Percentiles rank a stretch among this genome's conserved stretches.
These are phyloP conservation scores for Ceratocystis papillata DNA, from an alignment of 2,329 filamentous ascomycete species.

Conservation along the genomic window DNA sequence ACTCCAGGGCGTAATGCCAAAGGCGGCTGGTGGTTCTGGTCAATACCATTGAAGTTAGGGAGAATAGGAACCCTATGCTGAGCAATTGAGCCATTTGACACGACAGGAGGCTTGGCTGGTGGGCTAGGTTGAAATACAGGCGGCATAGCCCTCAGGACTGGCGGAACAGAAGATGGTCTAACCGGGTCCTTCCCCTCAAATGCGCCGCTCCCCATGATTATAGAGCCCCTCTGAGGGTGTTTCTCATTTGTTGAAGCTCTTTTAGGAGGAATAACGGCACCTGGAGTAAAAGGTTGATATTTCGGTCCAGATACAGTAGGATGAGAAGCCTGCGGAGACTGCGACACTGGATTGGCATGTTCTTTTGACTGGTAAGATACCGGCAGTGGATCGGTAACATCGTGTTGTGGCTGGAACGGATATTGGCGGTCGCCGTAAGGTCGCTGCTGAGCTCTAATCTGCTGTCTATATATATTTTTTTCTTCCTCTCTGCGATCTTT, in stretches of 20 bases:
- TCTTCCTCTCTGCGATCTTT: slow-evolving; percentile 11
- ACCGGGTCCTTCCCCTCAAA: not conserved
- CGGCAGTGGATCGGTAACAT: not conserved
- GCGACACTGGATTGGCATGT: not conserved
- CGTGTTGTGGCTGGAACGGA: slow-evolving; percentile 23
- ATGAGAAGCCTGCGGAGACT: not conserved
- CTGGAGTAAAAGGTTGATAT: slow-evolving; percentile 20
- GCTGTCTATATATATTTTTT: slow-evolving; percentile 9
- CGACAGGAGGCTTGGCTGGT: not conserved
- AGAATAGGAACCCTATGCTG: not conserved
- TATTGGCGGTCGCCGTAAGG: slow-evolving; percentile 22
- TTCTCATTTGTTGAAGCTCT: not conserved
- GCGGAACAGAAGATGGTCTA: not conserved
- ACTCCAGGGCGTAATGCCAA: slow-evolving; percentile 16
- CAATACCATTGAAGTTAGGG: not conserved
- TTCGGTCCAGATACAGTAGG: not conserved
- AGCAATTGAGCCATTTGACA: not conserved
- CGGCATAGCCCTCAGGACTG: not conserved
- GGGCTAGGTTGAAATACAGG: not conserved
- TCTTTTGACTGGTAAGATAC: not conserved
- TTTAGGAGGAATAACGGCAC: not conserved
- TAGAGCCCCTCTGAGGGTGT: not conserved
- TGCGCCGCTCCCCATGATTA: not conserved
- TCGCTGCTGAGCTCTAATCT: slow-evolving; percentile 10
- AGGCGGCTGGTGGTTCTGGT: not conserved